These are phyloP conservation scores for Starmerella bombicola DNA, from an alignment of 805 yeast genomes.

Conservation along the genomic window DNA sequence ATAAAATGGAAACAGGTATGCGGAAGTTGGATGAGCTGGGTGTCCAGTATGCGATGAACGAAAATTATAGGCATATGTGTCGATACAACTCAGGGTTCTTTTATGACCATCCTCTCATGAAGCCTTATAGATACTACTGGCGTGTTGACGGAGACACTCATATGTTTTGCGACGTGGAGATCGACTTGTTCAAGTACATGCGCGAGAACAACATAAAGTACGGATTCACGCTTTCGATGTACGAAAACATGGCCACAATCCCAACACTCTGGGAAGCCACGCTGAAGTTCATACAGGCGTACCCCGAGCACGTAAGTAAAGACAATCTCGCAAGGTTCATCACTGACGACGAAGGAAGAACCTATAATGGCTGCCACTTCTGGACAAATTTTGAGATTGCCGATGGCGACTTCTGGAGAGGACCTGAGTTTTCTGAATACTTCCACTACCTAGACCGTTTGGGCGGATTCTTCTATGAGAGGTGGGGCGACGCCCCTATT, in stretches of 20 bases:
- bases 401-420: slow-evolving; percentile 57
- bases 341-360: slow-evolving; percentile 54
- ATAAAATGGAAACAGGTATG: slow-evolving; percentile 45
- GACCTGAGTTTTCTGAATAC: slow-evolving; percentile 51
- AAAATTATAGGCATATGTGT: slow-evolving; percentile 88
- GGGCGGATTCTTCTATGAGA: slow-evolving; percentile 78
- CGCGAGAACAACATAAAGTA: slow-evolving; percentile 53
- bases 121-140: slow-evolving; percentile 83
- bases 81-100: slow-evolving; percentile 77
- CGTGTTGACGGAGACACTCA: slow-evolving; percentile 88
- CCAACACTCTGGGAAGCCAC: slow-evolving; percentile 63
- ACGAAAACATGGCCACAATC: slow-evolving; percentile 68
- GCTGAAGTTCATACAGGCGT: slow-evolving; percentile 33
- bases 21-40: slow-evolving; percentile 70
- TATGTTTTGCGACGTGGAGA: slow-evolving; percentile 79
- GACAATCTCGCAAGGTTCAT: slow-evolving; percentile 56
- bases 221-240: slow-evolving; percentile 72
- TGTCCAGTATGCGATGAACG: slow-evolving; percentile 69
- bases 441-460: slow-evolving; percentile 55
- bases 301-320: slow-evolving; percentile 42
- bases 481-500: slow-evolving; percentile 98
- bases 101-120: slow-evolving; percentile 64
- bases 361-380: slow-evolving; percentile 71
- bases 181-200: slow-evolving; percentile 93
- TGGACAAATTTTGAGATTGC: slow-evolving; percentile 96